Evolutionary conservation across 2,329 filamentous ascomycete genomes (phyloP), one percentile per base, ranked within the genome.

Genomic region (Stagonosporopsis tanaceti): DNA sequence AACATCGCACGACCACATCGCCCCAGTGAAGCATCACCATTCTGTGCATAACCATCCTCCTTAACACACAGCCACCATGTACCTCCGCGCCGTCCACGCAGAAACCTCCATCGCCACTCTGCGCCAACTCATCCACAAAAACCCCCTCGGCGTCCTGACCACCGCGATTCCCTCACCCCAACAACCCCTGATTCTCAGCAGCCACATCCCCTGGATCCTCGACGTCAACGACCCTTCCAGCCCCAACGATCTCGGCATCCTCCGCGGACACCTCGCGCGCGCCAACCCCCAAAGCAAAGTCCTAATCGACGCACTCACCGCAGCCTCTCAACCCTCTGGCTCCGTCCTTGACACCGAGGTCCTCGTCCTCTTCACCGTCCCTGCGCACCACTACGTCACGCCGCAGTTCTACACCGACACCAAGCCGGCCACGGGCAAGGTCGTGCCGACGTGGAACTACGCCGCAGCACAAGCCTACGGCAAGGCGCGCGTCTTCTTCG

Each of bases 381-480:
- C 82, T 0, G 70, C 79, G 1, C 82, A 89, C 35, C 85, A 88
- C 73, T 90, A 90, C 63, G 82, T 90, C 5, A 89, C 88, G 0
- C 86, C 88, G 1, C 62, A 63, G 8, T 90, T 89, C 74, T 90
- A 90, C 76, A 79, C 76, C 11, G 81, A 86, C 62, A 89, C 88
- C 1, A 90, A 90, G 68, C 87, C 87, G 0, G 69, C 66, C 0
- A 87, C 83, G 0, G 87, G 82, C 11, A 90, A 90, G 63, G 87
- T 89, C 0, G 88, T 89, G 5, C 87, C 87, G 0, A 91, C 88
- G 0, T 90, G 88, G 88, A 87, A 91, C 71, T 91, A 90, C 64
- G 79, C 85, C 0, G 86, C 87, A 0, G 87, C 82, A 0, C 86
- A 90, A 72, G 85, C 79, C 0, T 89, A 89, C 63, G 88, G 88